A percentile compares a stretch with the other conserved stretches of the same genome.
Conservation (phyloP, 768 basidiomycete genomes). For the Xerocomus potaroensis region DNA sequence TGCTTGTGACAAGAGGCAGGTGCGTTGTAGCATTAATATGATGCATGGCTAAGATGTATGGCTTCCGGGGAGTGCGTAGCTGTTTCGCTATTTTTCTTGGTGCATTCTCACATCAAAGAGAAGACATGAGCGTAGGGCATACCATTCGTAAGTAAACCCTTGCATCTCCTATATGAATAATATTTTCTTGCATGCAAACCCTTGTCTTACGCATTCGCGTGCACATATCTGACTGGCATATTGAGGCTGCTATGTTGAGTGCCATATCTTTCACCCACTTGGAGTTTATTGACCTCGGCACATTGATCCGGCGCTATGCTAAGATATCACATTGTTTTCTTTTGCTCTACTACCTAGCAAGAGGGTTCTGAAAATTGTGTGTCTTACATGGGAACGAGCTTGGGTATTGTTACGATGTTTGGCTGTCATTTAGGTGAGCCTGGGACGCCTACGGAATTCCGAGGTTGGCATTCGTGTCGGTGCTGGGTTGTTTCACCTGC, state of each 20-base stretch:
- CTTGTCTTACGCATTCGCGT: not conserved
- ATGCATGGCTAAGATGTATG: slow-evolving; percentile 38
- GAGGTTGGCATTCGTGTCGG: not conserved
- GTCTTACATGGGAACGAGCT: not conserved
- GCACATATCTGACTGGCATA: not conserved
- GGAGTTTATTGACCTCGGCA: slow-evolving; percentile 21
- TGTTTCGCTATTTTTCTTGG: slow-evolving; percentile 16
- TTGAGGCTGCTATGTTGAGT: slow-evolving; percentile 24
- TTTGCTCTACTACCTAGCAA: not conserved
- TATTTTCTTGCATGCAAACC: slow-evolving; percentile 26
- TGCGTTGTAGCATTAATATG: slow-evolving; percentile 56
- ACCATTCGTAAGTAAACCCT: slow-evolving; percentile 55
- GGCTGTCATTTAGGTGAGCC: not conserved
- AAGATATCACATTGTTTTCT: not conserved
- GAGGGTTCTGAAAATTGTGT: not conserved
- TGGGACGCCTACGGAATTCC: not conserved
- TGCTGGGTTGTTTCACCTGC: not conserved
- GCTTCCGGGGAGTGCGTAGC: slow-evolving; percentile 27
- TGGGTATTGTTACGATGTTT: not conserved
- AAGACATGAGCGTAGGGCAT: slow-evolving; percentile 21
- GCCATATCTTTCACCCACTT: slow-evolving; percentile 9
- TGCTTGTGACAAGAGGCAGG: slow-evolving; percentile 42
- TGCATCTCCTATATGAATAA: slow-evolving; percentile 42
- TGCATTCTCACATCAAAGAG: slow-evolving; percentile 14
- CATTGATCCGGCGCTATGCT: slow-evolving; percentile 16